Evolutionary conservation across 495 filamentous ascomycete species (phyloP).

Genomic region (Letharia lupina): DNA sequence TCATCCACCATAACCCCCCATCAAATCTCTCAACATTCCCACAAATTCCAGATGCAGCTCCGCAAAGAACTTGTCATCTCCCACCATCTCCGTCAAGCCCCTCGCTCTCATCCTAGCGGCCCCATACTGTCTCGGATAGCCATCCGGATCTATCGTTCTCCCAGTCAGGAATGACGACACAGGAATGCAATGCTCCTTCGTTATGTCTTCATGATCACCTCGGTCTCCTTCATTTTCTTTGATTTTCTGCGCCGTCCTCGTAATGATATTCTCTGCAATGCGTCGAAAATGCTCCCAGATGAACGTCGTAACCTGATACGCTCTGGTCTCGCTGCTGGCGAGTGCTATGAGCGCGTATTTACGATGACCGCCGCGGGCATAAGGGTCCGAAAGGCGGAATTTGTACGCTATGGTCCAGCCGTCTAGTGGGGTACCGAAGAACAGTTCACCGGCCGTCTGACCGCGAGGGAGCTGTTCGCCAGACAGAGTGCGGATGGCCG

Average conservation of each 20-base stretch:
- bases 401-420: slow-evolving; percentile 91
- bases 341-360: slow-evolving; percentile 86
- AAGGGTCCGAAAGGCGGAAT: slow-evolving; percentile 80
- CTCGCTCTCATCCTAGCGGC: slow-evolving; percentile 52
- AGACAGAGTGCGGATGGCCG: slow-evolving; percentile 77
- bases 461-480: slow-evolving; percentile 76
- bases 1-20: slow-evolving; percentile 40
- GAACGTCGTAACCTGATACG: slow-evolving; percentile 65
- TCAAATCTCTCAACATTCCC: slow-evolving; percentile 58
- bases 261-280: slow-evolving; percentile 67
- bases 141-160: slow-evolving; percentile 50
- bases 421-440: slow-evolving; percentile 72
- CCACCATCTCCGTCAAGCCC: slow-evolving; percentile 77
- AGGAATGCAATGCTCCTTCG: slow-evolving; percentile 31
- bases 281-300: slow-evolving; percentile 69
- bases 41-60: slow-evolving; percentile 78
- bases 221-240: slow-evolving; percentile 9
- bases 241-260: slow-evolving; percentile 40
- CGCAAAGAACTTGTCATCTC: slow-evolving; percentile 79
- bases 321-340: slow-evolving; percentile 58
- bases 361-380: slow-evolving; percentile 76
- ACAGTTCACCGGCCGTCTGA: slow-evolving; percentile 66
- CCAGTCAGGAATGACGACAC: slow-evolving; percentile 58
- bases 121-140: slow-evolving; percentile 42
- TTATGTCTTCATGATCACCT: background rate